These are phyloP conservation scores for Apiospora rasikravindrae DNA, from an alignment of 2,329 filamentous ascomycete species.

Conservation along the genomic window DNA sequence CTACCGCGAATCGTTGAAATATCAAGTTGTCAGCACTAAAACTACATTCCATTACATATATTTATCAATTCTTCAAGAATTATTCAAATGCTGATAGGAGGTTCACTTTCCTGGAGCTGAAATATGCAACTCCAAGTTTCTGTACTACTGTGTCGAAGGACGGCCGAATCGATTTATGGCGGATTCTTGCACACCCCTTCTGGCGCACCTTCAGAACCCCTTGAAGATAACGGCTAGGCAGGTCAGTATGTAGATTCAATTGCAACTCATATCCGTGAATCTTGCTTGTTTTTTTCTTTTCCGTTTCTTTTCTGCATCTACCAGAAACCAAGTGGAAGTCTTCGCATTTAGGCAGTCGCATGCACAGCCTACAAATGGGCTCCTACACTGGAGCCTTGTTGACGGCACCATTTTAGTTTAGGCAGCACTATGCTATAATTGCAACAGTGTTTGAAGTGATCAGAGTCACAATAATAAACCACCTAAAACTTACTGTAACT, in stretches of 20 bases:
- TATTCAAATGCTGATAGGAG: background rate
- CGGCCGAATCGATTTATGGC: background rate
- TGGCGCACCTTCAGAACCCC: background rate
- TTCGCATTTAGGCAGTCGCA: background rate
- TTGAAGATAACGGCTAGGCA: background rate
- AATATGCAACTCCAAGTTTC: background rate
- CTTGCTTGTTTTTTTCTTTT: too few species aligned
- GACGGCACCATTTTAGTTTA: background rate
- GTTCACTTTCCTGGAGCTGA: background rate
- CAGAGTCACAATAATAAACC: background rate
- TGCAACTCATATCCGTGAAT: background rate
- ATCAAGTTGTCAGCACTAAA: background rate
- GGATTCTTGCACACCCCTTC: background rate
- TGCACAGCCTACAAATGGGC: background rate
- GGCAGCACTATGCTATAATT: constrained; percentile 11
- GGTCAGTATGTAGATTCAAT: background rate
- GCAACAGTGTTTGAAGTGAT: background rate
- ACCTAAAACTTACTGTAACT: background rate
- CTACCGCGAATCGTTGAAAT: background rate
- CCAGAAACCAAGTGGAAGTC: background rate
- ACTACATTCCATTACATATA: background rate
- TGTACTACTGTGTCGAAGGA: background rate
- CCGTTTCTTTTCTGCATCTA: too few species aligned
- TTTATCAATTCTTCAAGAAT: background rate
- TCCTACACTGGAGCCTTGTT: background rate